These are phyloP conservation scores for Pseudopithomyces maydicus DNA, from an alignment of 2,329 filamentous ascomycete genomes.

Conservation along the genomic window DNA sequence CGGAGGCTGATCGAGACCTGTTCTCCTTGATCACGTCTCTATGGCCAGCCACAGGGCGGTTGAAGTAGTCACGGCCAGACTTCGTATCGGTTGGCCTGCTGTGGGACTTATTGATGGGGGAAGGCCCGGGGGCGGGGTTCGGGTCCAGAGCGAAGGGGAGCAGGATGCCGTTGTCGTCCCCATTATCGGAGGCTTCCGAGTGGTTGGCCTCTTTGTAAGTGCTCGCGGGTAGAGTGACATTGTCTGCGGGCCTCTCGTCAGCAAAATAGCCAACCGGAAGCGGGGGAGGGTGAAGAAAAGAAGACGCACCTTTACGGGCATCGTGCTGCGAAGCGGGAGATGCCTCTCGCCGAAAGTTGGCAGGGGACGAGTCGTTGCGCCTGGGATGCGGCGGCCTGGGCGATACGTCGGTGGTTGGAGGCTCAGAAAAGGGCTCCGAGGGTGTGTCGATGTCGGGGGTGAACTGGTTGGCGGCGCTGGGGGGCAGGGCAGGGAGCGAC, in stretches of 20 bases:
- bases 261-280: neutral
- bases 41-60: constrained; percentile 40
- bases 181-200: constrained; percentile 66
- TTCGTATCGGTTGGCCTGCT: constrained; percentile 30
- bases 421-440: constrained; percentile 68
- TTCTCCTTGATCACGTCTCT: constrained; percentile 50
- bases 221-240: constrained; percentile 72
- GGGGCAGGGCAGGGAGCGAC: constrained; percentile 87
- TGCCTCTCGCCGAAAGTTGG: constrained; percentile 44
- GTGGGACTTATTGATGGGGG: constrained; percentile 38
- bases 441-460: constrained; percentile 61
- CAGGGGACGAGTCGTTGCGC: constrained; percentile 40
- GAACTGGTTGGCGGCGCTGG: constrained; percentile 70
- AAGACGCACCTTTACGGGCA: constrained; percentile 39
- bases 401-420: constrained; percentile 69
- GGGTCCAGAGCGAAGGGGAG: constrained; percentile 59
- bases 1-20: constrained; percentile 52
- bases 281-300: neutral
- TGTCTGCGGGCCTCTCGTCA: constrained; percentile 50
- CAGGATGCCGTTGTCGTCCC: constrained; percentile 61
- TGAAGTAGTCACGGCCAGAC: constrained; percentile 52
- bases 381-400: constrained; percentile 52
- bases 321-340: constrained; percentile 41
- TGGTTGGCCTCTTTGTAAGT: constrained; percentile 80
- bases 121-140: constrained; percentile 50